These are phyloP conservation scores for Angophora floribunda DNA, from an alignment of 345 rosid species.

Conservation along the genomic window DNA sequence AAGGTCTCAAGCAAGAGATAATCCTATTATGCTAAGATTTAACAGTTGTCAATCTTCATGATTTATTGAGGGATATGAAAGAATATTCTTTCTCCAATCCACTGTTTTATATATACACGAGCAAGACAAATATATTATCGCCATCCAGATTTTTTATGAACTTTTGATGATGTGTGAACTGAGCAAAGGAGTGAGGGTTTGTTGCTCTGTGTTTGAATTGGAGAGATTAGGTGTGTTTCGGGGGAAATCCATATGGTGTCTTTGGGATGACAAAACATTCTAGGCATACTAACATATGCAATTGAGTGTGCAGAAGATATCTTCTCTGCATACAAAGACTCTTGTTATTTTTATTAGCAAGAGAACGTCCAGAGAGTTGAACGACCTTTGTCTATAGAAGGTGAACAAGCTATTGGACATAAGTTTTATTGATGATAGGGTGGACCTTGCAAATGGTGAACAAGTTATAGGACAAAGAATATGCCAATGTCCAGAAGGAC, in stretches of 20 bases:
- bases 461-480: background rate
- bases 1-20: too few species aligned
- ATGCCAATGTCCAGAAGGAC: background rate
- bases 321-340: background rate
- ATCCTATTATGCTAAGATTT: background rate
- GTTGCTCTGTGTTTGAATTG: background rate
- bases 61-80: background rate
- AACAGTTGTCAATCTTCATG: background rate
- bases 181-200: background rate
- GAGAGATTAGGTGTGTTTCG: background rate
- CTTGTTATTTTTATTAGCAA: background rate
- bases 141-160: background rate
- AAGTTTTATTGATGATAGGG: background rate
- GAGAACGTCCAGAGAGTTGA: background rate
- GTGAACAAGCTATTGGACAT: background rate
- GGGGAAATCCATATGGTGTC: background rate
- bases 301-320: background rate
- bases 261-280: background rate
- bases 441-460: background rate
- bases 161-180: background rate
- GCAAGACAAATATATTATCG: background rate
- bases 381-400: background rate
- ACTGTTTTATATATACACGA: background rate
- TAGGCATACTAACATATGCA: background rate
- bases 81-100: background rate